phyloP scores from a whole-genome alignment of 1,139 yeast species.

The Meyerozyma elateridarum region DNA sequence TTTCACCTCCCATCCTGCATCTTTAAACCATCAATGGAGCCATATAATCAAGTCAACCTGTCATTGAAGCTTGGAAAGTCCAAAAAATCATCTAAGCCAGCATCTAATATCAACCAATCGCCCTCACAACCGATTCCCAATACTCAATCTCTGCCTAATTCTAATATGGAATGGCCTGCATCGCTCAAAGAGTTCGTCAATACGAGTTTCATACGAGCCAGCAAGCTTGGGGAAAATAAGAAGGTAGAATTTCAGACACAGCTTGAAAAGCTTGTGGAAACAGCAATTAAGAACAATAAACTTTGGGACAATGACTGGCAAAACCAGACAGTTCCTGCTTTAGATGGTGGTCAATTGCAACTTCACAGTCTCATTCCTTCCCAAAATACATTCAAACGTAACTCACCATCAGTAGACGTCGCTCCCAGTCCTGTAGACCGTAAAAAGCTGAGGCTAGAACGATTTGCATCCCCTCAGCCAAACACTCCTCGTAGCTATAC shows the following conservation, averaged over 20 bases:
- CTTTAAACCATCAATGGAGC: too few relatives aligned
- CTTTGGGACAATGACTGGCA: constrained; percentile 61
- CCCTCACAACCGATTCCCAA: too few relatives aligned
- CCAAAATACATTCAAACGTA: too few relatives aligned
- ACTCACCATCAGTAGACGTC: constrained; percentile 6
- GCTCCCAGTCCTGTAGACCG: constrained; percentile 34
- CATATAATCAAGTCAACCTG: constrained; percentile 2
- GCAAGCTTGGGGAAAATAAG: constrained; percentile 8
- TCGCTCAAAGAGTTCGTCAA: constrained; percentile 44
- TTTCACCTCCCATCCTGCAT: too few relatives aligned
- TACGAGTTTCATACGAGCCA: constrained; percentile 35
- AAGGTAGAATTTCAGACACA: constrained; percentile 32
- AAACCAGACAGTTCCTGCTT: constrained; percentile 49
- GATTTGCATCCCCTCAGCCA: constrained; percentile 39
- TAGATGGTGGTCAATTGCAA: constrained; percentile 24
- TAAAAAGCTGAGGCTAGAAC: constrained; percentile 42
- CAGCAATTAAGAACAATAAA: constrained; percentile 44
- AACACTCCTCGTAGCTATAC: constrained; percentile 5
- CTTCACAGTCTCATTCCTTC: constrained; percentile 14
- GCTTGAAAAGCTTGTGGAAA: constrained; percentile 43
- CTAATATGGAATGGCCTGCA: constrained; percentile 46
- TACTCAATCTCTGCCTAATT: too few relatives aligned
- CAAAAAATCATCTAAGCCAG: too few relatives aligned
- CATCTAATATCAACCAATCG: too few relatives aligned
- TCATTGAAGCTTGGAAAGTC: constrained; percentile 1